Conservation (phyloP, 1,139 yeast species). For the Insectozyma bohioensis region DNA sequence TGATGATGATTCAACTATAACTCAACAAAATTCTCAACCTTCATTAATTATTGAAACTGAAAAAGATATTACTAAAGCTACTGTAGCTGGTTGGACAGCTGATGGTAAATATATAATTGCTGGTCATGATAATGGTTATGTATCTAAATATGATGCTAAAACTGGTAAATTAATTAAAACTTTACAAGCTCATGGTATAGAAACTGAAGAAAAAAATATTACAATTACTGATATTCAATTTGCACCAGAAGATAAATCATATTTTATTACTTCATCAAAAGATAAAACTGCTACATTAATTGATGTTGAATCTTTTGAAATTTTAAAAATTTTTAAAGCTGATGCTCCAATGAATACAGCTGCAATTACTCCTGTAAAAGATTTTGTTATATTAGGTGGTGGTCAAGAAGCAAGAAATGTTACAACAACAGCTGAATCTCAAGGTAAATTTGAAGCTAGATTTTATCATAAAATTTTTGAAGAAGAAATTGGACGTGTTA, state of each 20-base stretch:
- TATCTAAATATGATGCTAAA: slow-evolving; percentile 74
- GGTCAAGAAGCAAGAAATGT: slow-evolving; percentile 99
- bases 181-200: slow-evolving; percentile 63
- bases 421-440: slow-evolving; percentile 89
- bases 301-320: slow-evolving; percentile 72
- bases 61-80: slow-evolving; percentile 62
- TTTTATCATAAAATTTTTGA: slow-evolving; percentile 92
- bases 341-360: slow-evolving; percentile 97
- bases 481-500: slow-evolving; percentile 95
- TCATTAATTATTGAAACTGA: slow-evolving; percentile 62
- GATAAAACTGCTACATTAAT: slow-evolving; percentile 84
- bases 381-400: slow-evolving; percentile 93
- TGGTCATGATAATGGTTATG: slow-evolving; percentile 84
- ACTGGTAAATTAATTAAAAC: slow-evolving; percentile 70
- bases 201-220: slow-evolving; percentile 53
- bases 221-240: slow-evolving; percentile 85
- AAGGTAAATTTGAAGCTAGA: slow-evolving; percentile 97
- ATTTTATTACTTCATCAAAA: slow-evolving; percentile 89
- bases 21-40: slow-evolving; percentile 49
- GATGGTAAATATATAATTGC: slow-evolving; percentile 73
- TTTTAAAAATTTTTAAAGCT: slow-evolving; percentile 75
- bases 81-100: slow-evolving; percentile 89
- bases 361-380: slow-evolving; percentile 88
- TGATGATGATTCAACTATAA: slow-evolving; percentile 32
- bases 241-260: slow-evolving; percentile 76